These are phyloP conservation scores for Pestalotiopsis sp. DNA, from an alignment of 2,329 filamentous ascomycete species.

Conservation along the genomic window DNA sequence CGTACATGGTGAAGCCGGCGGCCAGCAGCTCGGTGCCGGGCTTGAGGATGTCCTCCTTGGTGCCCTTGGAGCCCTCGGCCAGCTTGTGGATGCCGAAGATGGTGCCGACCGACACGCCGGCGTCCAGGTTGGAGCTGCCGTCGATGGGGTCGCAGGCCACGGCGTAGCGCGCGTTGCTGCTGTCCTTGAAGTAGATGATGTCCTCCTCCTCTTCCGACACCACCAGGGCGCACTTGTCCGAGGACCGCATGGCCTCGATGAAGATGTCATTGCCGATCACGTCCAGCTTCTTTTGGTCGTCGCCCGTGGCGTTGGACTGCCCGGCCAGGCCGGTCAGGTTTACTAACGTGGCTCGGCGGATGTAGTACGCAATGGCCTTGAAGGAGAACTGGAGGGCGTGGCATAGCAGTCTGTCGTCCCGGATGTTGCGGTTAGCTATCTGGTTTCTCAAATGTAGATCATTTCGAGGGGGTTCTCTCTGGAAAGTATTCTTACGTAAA, in stretches of 20 bases:
- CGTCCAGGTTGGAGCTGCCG: conserved; percentile 95
- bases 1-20: conserved; percentile 99
- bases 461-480: neutral
- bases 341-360: conserved; percentile 91
- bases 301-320: conserved; percentile 91
- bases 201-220: conserved; percentile 99
- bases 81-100: conserved; percentile 96
- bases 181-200: conserved; percentile 81
- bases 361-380: conserved; percentile 99
- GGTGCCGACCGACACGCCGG: conserved; percentile 95
- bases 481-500: conserved; percentile 73
- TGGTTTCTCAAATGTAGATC: neutral
- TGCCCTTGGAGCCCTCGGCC: conserved; percentile 72
- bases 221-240: conserved; percentile 84
- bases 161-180: conserved; percentile 80
- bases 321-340: conserved; percentile 95
- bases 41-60: conserved; percentile 83
- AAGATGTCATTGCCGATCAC: conserved; percentile 99
- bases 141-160: conserved; percentile 98
- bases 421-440: neutral
- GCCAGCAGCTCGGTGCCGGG: conserved; percentile 91
- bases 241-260: conserved; percentile 91
- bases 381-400: conserved; percentile 99
- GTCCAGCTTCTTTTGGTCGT: conserved; percentile 99
- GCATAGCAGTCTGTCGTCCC: conserved; percentile 74